phyloP scores from a whole-genome alignment of 2,329 filamentous ascomycete species.

The Talaromyces amestolkiae region DNA sequence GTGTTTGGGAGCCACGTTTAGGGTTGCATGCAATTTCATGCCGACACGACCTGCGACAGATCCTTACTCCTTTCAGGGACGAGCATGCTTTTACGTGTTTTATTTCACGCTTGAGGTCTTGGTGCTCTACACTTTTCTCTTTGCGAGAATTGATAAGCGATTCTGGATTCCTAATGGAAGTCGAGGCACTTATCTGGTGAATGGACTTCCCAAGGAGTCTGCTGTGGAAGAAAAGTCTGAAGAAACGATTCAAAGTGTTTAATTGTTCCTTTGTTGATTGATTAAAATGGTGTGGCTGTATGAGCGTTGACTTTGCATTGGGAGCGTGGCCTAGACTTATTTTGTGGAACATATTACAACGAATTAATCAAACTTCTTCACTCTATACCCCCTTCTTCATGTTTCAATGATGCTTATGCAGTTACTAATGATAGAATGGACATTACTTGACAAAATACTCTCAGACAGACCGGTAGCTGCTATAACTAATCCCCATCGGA shows the following conservation, averaged over 20 bases:
- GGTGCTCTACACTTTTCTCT: constrained; percentile 65
- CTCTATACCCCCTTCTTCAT: background rate
- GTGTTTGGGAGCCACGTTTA: constrained; percentile 67
- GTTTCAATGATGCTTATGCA: background rate
- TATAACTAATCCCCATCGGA: too few species aligned
- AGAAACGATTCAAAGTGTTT: background rate
- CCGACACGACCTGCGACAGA: constrained; percentile 48
- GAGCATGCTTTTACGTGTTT: constrained; percentile 75
- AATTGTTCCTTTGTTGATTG: background rate
- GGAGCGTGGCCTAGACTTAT: background rate
- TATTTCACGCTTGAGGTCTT: constrained; percentile 73
- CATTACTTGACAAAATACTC: too few species aligned
- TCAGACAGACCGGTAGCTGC: too few species aligned
- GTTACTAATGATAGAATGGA: too few species aligned
- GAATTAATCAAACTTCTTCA: background rate
- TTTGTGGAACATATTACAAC: too few species aligned
- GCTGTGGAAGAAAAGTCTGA: background rate
- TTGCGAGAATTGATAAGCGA: constrained; percentile 68
- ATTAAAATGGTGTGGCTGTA: background rate
- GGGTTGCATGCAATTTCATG: constrained; percentile 59
- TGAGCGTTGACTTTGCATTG: constrained; percentile 11
- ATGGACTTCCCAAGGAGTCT: background rate
- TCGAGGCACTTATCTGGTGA: constrained; percentile 12
- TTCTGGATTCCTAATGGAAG: constrained; percentile 74
- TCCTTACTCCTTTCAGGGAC: constrained; percentile 69